Evolutionary conservation across 2,329 filamentous ascomycete genomes (phyloP).

Genomic region (Penicillium digitatum): DNA sequence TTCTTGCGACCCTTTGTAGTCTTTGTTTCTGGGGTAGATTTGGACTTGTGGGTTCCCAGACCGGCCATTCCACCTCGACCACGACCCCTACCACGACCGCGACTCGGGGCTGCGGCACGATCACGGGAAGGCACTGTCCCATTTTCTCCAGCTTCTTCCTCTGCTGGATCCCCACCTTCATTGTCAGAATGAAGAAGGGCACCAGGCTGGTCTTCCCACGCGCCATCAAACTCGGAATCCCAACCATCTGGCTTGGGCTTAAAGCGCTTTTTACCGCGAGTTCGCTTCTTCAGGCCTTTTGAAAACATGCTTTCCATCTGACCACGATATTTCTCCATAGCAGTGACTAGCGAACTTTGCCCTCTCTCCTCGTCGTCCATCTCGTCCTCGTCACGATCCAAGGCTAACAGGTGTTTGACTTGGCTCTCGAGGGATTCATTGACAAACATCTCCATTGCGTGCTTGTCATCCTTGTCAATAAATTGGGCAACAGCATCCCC

Average conservation of each 20-base stretch:
- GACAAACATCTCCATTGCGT: slow-evolving; percentile 80
- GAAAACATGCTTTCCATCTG: slow-evolving; percentile 68
- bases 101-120: slow-evolving; percentile 37
- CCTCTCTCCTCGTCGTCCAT: slow-evolving; percentile 64
- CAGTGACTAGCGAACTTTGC: slow-evolving; percentile 65
- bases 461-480: slow-evolving; percentile 91
- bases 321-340: slow-evolving; percentile 68
- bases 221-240: slow-evolving; percentile 85
- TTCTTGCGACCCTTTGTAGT: slow-evolving; percentile 28
- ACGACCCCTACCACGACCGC: slow-evolving; percentile 48
- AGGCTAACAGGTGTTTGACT: slow-evolving; percentile 63
- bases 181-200: slow-evolving; percentile 56
- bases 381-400: slow-evolving; percentile 65
- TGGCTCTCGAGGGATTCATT: slow-evolving; percentile 67
- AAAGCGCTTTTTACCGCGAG: slow-evolving; percentile 53
- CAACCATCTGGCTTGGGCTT: slow-evolving; percentile 75
- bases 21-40: slow-evolving; percentile 26
- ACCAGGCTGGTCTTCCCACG: slow-evolving; percentile 75
- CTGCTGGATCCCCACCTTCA: slow-evolving; percentile 46
- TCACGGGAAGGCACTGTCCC: slow-evolving; percentile 37
- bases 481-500: slow-evolving; percentile 90
- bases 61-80: slow-evolving; percentile 43
- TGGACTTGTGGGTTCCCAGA: slow-evolving; percentile 31
- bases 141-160: slow-evolving; percentile 47
- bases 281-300: slow-evolving; percentile 58